Evolutionary conservation across 129 eudicot species (phyloP).

Genomic region (Lactuca saligna): DNA sequence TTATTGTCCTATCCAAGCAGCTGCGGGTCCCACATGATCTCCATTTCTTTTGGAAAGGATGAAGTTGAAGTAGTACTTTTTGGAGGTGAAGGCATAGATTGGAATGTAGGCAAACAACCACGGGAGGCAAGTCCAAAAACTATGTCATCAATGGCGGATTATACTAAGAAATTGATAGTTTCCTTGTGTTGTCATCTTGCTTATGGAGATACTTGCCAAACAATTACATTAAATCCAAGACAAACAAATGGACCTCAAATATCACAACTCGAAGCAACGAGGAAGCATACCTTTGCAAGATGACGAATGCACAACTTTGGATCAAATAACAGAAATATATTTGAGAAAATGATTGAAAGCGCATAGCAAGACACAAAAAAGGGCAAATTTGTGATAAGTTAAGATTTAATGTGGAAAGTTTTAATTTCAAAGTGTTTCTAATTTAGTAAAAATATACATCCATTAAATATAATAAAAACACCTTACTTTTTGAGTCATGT

Average conservation of each 20-base stretch:
- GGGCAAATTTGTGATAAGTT: too few relatives aligned
- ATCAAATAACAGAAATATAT: not conserved
- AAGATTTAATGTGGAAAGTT: too few relatives aligned
- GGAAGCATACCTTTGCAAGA: constrained; percentile 19
- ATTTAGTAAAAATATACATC: too few relatives aligned
- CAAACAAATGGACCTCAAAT: constrained; percentile 15
- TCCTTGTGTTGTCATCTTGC: constrained; percentile 4
- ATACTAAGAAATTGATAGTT: constrained; percentile 14
- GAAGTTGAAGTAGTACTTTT: not conserved
- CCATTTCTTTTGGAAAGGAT: constrained; percentile 3
- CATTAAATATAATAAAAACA: too few relatives aligned
- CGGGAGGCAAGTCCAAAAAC: not conserved
- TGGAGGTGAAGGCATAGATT: constrained; percentile 2
- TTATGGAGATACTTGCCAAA: not conserved
- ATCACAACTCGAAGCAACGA: constrained; percentile 8
- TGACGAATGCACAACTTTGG: not conserved
- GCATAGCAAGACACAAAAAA: too few relatives aligned
- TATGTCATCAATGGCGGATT: constrained; percentile 4
- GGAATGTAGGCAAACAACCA: constrained; percentile 17
- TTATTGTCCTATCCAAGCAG: not conserved
- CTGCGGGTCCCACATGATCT: constrained; percentile 4
- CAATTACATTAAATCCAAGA: not conserved
- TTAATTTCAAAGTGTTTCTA: too few relatives aligned
- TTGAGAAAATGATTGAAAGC: not conserved
- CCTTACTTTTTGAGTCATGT: too few relatives aligned